Conservation (phyloP, 257 asterid genomes). For the Plantago major region DNA sequence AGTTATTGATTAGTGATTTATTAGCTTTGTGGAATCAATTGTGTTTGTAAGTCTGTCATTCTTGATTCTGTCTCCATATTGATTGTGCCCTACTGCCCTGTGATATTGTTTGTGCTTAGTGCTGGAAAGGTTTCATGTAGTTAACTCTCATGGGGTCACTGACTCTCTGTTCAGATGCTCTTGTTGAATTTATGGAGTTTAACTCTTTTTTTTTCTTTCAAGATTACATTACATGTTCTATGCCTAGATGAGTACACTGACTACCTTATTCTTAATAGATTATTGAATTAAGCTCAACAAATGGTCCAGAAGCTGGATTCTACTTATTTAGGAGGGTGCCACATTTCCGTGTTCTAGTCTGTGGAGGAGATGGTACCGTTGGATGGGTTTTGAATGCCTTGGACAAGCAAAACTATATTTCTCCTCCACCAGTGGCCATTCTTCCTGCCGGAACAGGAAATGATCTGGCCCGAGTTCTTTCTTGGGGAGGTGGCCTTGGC, state of each 20-base stretch:
- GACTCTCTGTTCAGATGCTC: conserved; percentile 3
- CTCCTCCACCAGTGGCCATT: conserved; percentile 99
- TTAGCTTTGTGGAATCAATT: neutral
- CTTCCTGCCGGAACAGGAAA: conserved; percentile 99
- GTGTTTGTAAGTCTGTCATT: neutral
- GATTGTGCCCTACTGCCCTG: too few relatives aligned
- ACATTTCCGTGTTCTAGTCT: conserved; percentile 85
- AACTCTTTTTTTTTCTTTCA: conserved; percentile 1
- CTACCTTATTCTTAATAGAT: conserved; percentile 36
- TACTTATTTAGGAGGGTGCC: conserved; percentile 77
- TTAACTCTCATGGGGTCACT: neutral
- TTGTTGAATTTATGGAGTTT: conserved; percentile 7
- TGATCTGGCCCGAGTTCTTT: conserved; percentile 96
- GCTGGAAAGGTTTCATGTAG: too few relatives aligned
- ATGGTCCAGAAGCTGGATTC: conserved; percentile 94
- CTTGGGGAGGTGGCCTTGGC: conserved; percentile 98
- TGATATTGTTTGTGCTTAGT: too few relatives aligned
- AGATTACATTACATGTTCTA: neutral
- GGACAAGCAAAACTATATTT: conserved; percentile 83
- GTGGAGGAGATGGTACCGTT: conserved; percentile 99
- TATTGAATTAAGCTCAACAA: conserved; percentile 75
- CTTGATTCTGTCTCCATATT: neutral
- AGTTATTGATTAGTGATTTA: neutral
- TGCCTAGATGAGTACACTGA: conserved; percentile 11
- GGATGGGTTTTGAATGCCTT: conserved; percentile 92